Conservation (phyloP, 2,329 filamentous ascomycete genomes). For the Diaporthe sp. region DNA sequence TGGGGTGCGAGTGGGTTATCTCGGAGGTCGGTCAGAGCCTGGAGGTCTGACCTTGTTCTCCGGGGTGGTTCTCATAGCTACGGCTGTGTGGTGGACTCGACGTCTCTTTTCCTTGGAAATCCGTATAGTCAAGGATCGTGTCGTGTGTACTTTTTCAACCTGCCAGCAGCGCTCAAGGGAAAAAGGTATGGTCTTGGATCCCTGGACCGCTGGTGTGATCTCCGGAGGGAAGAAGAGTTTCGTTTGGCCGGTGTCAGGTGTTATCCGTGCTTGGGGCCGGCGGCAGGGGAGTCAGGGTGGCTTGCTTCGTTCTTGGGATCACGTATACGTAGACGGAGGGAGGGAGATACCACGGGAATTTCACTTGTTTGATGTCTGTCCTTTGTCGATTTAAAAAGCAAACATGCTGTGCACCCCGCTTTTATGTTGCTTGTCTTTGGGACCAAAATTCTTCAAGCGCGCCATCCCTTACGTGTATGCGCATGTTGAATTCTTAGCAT, state of each 20-base stretch:
- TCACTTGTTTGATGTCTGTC: background rate
- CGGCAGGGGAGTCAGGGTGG: background rate
- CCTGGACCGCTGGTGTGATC: background rate
- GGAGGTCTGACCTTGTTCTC: slow-evolving; percentile 55
- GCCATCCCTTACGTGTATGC: background rate
- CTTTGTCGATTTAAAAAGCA: background rate
- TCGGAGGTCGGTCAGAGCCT: slow-evolving; percentile 75
- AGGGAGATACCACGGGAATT: slow-evolving; percentile 39
- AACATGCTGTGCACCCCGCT: background rate
- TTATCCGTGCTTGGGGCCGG: background rate
- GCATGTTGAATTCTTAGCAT: background rate
- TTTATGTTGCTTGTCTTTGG: background rate
- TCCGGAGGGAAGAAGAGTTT: background rate
- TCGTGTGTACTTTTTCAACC: background rate
- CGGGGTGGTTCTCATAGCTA: background rate
- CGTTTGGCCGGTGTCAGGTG: background rate
- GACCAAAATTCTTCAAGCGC: too few species aligned
- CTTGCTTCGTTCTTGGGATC: background rate
- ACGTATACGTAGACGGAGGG: slow-evolving; percentile 2
- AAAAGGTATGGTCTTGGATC: background rate
- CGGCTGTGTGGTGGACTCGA: background rate
- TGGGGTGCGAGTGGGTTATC: slow-evolving; percentile 87
- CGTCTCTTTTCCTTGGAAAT: background rate
- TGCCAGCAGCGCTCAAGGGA: background rate
- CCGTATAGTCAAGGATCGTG: background rate